These are phyloP conservation scores for Colletotrichum paranaense DNA, from an alignment of 2,329 filamentous ascomycete genomes.

Conservation along the genomic window DNA sequence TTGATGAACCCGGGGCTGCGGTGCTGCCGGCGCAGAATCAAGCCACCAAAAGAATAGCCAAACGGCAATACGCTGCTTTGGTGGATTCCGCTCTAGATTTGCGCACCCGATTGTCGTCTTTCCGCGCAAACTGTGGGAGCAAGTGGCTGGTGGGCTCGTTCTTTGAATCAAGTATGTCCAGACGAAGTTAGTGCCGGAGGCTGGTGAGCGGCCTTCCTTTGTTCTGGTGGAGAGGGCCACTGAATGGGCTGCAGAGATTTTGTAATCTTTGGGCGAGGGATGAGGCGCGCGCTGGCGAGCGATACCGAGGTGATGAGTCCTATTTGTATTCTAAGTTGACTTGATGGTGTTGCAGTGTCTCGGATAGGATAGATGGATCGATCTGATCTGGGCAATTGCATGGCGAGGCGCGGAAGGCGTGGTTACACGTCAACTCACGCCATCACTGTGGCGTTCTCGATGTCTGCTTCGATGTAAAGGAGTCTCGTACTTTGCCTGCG, in stretches of 20 bases:
- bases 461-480: not conserved
- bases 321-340: not conserved
- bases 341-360: not conserved
- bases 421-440: not conserved
- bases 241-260: not conserved
- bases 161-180: no score
- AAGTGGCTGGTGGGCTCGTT: slow-evolving; percentile 2
- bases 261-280: not conserved
- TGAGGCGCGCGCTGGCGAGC: not conserved
- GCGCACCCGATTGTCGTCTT: no score
- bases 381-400: not conserved
- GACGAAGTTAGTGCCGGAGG: slow-evolving; percentile 4
- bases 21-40: slow-evolving; percentile 8
- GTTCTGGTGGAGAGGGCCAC: not conserved
- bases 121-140: not conserved
- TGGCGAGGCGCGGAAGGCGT: not conserved
- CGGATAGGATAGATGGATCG: not conserved
- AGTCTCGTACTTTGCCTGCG: not conserved
- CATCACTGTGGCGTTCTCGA: not conserved
- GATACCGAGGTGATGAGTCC: not conserved
- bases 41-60: not conserved
- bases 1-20: not conserved
- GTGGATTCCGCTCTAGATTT: slow-evolving; percentile 1
- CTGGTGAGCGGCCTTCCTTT: not conserved
- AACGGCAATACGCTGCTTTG: slow-evolving; percentile 16